phyloP scores from a whole-genome alignment of 2,329 filamentous ascomycete species.

The Ilyonectria destructans region DNA sequence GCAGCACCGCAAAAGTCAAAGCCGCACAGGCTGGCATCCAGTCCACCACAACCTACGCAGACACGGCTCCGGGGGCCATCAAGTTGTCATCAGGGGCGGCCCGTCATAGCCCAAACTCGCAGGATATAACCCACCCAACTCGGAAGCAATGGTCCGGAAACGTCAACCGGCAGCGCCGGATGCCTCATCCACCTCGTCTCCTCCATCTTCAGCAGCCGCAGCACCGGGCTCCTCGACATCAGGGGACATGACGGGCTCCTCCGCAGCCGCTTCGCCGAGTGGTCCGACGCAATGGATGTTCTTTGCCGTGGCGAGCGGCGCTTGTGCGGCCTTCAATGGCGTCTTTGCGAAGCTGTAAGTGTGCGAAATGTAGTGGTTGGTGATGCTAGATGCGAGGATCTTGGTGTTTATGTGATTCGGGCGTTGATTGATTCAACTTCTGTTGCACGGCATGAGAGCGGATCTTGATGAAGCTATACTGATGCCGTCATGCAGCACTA shows the following conservation, averaged over 20 bases:
- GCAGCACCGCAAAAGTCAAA: neutral
- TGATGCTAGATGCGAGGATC: neutral
- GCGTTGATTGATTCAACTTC: neutral
- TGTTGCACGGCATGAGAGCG: neutral
- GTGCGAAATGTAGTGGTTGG: neutral
- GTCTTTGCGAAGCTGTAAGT: slow-evolving; percentile 87
- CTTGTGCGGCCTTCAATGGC: slow-evolving; percentile 86
- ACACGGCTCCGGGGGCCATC: neutral
- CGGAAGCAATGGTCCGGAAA: slow-evolving; percentile 50
- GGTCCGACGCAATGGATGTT: slow-evolving; percentile 72
- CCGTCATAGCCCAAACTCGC: neutral
- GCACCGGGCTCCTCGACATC: slow-evolving; percentile 22
- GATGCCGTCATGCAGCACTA: slow-evolving; percentile 61
- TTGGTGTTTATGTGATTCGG: neutral
- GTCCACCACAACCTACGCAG: neutral
- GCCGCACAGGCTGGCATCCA: neutral
- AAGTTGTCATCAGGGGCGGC: slow-evolving; percentile 2
- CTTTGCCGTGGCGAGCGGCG: slow-evolving; percentile 81
- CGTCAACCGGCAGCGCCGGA: slow-evolving; percentile 43
- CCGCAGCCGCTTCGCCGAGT: slow-evolving; percentile 48
- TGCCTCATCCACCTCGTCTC: slow-evolving; percentile 10
- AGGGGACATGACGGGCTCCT: slow-evolving; percentile 29
- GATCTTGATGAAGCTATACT: neutral
- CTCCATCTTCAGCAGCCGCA: neutral
- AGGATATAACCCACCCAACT: slow-evolving; percentile 12